Evolutionary conservation across 1,139 yeast genomes (phyloP).

Genomic region (Zhuliangozyma parablackwelliae): DNA sequence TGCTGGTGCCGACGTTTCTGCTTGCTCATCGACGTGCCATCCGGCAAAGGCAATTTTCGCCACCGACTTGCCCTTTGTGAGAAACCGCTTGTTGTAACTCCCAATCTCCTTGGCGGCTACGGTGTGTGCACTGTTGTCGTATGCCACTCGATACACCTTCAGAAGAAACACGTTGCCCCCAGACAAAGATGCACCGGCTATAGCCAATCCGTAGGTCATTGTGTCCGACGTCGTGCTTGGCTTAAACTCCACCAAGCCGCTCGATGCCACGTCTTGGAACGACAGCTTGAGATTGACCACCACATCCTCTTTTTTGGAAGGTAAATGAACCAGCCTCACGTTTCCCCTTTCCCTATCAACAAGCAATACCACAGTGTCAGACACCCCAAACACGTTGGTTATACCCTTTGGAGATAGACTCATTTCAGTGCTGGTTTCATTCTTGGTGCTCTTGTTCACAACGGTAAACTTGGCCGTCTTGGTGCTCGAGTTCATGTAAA

Average conservation of each 20-base stretch:
- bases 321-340: no score
- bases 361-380: constrained; percentile 2
- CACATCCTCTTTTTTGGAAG: neutral
- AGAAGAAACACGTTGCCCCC: constrained; percentile 9
- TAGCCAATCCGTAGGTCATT: constrained; percentile 15
- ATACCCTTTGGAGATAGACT: neutral
- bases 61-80: constrained; percentile 11
- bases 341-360: constrained; percentile 5
- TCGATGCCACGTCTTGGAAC: constrained; percentile 6
- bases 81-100: constrained; percentile 14
- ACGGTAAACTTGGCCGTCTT: constrained; percentile 6
- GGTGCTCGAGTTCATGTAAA: constrained; percentile 9
- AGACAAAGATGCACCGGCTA: constrained; percentile 8
- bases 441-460: constrained; percentile 3
- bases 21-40: constrained; percentile 12
- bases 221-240: constrained; percentile 7
- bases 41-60: constrained; percentile 12
- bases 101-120: constrained; percentile 14
- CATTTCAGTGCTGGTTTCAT: no score
- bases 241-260: constrained; percentile 15
- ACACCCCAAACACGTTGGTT: constrained; percentile 3
- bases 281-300: constrained; percentile 6
- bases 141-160: constrained; percentile 13
- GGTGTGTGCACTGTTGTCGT: constrained; percentile 9
- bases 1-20: no score